Conservation (phyloP, 2,329 filamentous ascomycete genomes). For the Fusarium scirpi region DNA sequence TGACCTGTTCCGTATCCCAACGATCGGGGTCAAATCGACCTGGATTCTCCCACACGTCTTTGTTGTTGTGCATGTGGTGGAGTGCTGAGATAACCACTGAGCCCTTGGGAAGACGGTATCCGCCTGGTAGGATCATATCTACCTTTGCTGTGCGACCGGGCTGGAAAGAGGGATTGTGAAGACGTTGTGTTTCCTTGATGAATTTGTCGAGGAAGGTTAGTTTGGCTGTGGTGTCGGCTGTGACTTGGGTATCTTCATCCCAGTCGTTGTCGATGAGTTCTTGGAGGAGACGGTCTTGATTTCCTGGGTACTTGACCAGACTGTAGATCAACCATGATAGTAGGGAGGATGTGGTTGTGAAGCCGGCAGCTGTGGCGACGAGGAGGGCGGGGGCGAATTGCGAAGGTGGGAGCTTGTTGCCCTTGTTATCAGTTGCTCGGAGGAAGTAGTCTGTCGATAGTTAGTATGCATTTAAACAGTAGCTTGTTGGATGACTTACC, state of each 20-base stretch:
- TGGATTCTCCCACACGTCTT: constrained; percentile 68
- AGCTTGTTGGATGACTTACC: background rate
- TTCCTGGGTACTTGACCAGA: constrained; percentile 64
- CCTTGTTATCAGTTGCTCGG: constrained; percentile 65
- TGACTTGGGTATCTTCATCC: constrained; percentile 57
- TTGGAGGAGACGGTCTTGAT: constrained; percentile 68
- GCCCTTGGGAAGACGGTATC: constrained; percentile 66
- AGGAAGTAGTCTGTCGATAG: constrained; percentile 60
- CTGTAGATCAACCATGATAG: constrained; percentile 70
- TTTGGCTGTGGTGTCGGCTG: constrained; percentile 59
- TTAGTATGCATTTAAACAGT: background rate
- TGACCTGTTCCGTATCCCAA: constrained; percentile 67
- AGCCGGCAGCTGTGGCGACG: constrained; percentile 68
- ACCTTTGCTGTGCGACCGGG: constrained; percentile 68
- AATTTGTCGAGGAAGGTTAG: constrained; percentile 67
- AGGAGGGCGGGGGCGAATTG: constrained; percentile 53
- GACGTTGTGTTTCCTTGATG: constrained; percentile 70
- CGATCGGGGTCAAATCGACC: constrained; percentile 68
- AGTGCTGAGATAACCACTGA: constrained; percentile 65
- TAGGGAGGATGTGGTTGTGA: constrained; percentile 69
- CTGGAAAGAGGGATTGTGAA: constrained; percentile 71
- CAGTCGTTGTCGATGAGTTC: constrained; percentile 65
- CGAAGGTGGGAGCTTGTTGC: constrained; percentile 61
- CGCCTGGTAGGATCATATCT: constrained; percentile 69
- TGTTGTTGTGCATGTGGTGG: constrained; percentile 65